These are phyloP conservation scores for Cercospora beticola DNA, from an alignment of 2,329 filamentous ascomycete genomes.

Conservation along the genomic window DNA sequence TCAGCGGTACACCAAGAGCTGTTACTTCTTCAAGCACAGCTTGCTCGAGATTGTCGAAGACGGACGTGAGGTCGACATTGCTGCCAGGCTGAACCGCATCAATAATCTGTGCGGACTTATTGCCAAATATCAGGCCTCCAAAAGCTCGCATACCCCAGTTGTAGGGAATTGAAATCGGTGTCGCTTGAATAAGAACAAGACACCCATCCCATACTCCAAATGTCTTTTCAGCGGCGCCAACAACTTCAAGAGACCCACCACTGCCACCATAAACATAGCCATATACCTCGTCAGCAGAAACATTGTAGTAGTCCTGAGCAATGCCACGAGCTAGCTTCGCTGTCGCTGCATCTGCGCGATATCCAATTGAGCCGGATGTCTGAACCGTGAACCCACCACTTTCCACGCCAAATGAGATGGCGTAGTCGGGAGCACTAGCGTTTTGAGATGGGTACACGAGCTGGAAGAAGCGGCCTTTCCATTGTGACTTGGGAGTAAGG, in stretches of 20 bases:
- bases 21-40: not conserved
- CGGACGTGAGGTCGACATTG: not conserved
- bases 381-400: not conserved
- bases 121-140: not conserved
- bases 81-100: not conserved
- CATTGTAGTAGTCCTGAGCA: not conserved
- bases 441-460: not conserved
- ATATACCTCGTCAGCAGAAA: not conserved
- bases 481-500: not conserved
- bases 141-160: not conserved
- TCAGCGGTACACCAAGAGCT: not conserved
- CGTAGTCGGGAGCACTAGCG: not conserved
- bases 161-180: not conserved
- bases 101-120: not conserved
- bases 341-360: not conserved
- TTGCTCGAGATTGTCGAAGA: not conserved
- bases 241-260: not conserved
- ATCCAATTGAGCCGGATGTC: not conserved
- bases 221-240: not conserved
- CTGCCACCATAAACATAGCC: not conserved
- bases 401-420: not conserved
- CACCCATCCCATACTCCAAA: not conserved
- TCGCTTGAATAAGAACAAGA: not conserved
- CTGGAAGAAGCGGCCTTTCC: not conserved
- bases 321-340: not conserved